Percentiles rank a stretch among this genome's conserved stretches.
phyloP scores from a whole-genome alignment of 2,329 filamentous ascomycete species.

The Hypocrella siamensis region DNA sequence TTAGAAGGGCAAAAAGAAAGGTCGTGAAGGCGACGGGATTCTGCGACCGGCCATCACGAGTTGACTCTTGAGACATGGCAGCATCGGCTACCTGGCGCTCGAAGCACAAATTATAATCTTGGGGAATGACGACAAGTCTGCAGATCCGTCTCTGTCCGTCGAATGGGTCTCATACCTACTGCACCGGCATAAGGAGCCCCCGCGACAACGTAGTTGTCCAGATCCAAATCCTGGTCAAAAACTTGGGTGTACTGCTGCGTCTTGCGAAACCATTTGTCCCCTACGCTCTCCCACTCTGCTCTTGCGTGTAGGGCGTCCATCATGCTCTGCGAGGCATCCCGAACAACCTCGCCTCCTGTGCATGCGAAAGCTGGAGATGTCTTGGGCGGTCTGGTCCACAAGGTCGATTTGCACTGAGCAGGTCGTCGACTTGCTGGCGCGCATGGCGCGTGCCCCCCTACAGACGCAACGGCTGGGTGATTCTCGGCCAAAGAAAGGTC shows the following conservation, averaged over 20 bases:
- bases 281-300: constrained; percentile 87
- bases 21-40: neutral
- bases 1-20: neutral
- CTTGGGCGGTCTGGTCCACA: too few relatives aligned
- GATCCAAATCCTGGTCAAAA: constrained; percentile 83
- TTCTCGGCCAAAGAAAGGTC: neutral
- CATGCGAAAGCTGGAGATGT: neutral
- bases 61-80: too few relatives aligned
- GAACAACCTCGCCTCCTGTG: constrained; percentile 1
- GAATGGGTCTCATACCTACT: constrained; percentile 47
- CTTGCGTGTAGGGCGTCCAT: constrained; percentile 53
- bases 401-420: too few relatives aligned
- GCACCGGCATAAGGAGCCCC: constrained; percentile 90
- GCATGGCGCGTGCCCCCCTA: neutral
- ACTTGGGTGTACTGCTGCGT: constrained; percentile 82
- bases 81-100: too few relatives aligned
- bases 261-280: constrained; percentile 90
- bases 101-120: too few relatives aligned
- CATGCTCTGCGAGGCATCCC: constrained; percentile 7
- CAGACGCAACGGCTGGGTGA: neutral
- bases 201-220: constrained; percentile 84
- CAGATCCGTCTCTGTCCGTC: too few relatives aligned
- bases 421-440: too few relatives aligned
- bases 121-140: too few relatives aligned
- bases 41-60: too few relatives aligned